Evolutionary conservation across 345 rosid genomes (phyloP).

Genomic region (Eucalyptus shirleyi): DNA sequence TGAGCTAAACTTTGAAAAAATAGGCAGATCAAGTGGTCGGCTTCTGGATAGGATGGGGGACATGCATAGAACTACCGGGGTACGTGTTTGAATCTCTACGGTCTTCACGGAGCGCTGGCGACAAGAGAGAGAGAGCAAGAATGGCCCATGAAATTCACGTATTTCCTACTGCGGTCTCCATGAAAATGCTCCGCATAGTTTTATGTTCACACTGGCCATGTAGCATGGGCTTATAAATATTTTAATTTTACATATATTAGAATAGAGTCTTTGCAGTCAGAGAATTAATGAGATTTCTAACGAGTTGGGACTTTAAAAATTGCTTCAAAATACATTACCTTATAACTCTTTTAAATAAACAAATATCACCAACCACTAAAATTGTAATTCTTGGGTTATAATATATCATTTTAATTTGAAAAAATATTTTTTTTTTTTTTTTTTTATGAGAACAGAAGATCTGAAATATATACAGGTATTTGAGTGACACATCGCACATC

Average conservation of each 20-base stretch:
- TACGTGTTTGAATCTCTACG: neutral
- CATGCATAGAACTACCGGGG: neutral
- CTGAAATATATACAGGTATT: neutral
- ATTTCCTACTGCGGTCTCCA: neutral
- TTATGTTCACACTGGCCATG: neutral
- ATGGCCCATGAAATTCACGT: neutral
- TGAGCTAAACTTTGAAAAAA: slow-evolving; percentile 67
- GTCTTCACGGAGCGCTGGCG: neutral
- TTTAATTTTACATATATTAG: too few relatives aligned
- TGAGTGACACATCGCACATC: neutral
- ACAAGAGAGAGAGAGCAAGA: neutral
- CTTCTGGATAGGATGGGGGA: neutral
- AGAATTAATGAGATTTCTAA: neutral
- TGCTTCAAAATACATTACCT: neutral
- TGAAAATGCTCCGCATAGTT: neutral
- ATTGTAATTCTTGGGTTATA: neutral
- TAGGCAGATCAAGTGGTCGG: neutral
- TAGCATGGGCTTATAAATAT: too few relatives aligned
- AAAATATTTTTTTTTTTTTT: neutral
- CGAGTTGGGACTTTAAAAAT: neutral
- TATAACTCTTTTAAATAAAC: neutral
- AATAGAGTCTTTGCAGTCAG: neutral
- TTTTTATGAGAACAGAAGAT: neutral
- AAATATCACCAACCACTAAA: neutral
- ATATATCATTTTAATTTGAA: neutral